phyloP scores from a whole-genome alignment of 345 rosid species.

The Aquilaria yunnanensis region DNA sequence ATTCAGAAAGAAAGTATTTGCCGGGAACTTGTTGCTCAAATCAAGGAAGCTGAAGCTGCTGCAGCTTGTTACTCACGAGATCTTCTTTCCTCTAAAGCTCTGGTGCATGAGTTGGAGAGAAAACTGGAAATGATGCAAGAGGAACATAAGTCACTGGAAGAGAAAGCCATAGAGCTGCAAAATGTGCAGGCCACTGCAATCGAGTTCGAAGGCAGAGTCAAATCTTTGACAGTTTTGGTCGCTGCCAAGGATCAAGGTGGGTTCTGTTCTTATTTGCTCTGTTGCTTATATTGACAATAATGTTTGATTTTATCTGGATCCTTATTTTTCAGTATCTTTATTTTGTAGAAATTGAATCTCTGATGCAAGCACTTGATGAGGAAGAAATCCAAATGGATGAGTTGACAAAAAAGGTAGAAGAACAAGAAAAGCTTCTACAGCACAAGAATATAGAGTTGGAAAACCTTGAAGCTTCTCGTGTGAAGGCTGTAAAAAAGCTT shows the following conservation, averaged over 20 bases:
- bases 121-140: constrained; percentile 37
- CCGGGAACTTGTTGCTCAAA: constrained; percentile 82
- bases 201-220: constrained; percentile 52
- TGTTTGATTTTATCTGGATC: constrained; percentile 1
- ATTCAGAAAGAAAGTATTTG: constrained; percentile 71
- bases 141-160: constrained; percentile 46
- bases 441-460: constrained; percentile 59
- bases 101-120: constrained; percentile 49
- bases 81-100: constrained; percentile 53
- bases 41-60: constrained; percentile 83
- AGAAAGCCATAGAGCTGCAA: constrained; percentile 51
- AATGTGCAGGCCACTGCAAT: constrained; percentile 39
- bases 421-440: constrained; percentile 48
- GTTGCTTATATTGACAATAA: constrained; percentile 1
- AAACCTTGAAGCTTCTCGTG: constrained; percentile 80
- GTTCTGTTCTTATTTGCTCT: constrained; percentile 17
- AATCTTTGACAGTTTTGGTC: constrained; percentile 39
- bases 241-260: constrained; percentile 86
- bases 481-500: constrained; percentile 75
- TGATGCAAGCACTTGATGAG: constrained; percentile 97
- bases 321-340: constrained; percentile 8
- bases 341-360: constrained; percentile 74
- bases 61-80: constrained; percentile 50
- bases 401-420: constrained; percentile 50
- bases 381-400: constrained; percentile 92